A percentile compares a stretch with the other conserved stretches of the same genome.
Evolutionary conservation across 2,329 filamentous ascomycete genomes (phyloP).

Genomic region (Leptosphaerulina australis): DNA sequence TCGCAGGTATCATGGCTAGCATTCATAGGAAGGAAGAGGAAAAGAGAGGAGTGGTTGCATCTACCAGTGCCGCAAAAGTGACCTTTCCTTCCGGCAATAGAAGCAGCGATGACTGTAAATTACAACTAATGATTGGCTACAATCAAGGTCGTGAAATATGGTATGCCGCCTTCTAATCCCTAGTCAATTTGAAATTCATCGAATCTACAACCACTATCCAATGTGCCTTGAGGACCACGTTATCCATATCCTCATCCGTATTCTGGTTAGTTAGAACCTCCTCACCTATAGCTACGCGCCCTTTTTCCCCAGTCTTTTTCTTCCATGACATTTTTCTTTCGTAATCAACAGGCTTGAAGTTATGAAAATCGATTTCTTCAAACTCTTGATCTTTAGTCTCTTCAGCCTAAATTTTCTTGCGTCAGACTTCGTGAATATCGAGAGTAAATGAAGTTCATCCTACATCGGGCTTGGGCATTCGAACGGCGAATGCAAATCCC

Average conservation of each 20-base stretch:
- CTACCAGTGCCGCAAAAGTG: not conserved
- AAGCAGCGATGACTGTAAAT: not conserved
- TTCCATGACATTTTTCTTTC: not conserved
- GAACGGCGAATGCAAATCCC: not conserved
- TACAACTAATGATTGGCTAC: not conserved
- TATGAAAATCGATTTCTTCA: not conserved
- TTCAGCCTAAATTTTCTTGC: not conserved
- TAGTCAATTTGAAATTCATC: not conserved
- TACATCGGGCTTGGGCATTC: not conserved
- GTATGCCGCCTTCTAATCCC: not conserved
- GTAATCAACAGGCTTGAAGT: not conserved
- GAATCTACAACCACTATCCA: not conserved
- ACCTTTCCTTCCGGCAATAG: no score
- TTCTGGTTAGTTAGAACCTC: not conserved
- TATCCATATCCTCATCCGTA: not conserved
- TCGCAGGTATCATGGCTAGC: not conserved
- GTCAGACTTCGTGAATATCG: not conserved
- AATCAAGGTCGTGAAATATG: not conserved
- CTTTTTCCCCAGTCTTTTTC: not conserved
- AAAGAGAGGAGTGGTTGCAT: not conserved
- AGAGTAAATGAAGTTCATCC: not conserved
- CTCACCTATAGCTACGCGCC: not conserved
- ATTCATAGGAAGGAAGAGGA: not conserved
- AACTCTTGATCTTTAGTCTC: not conserved
- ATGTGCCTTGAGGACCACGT: not conserved